Conservation (phyloP, 2,329 filamentous ascomycete species). For the Purpureocillium lavendulum region DNA sequence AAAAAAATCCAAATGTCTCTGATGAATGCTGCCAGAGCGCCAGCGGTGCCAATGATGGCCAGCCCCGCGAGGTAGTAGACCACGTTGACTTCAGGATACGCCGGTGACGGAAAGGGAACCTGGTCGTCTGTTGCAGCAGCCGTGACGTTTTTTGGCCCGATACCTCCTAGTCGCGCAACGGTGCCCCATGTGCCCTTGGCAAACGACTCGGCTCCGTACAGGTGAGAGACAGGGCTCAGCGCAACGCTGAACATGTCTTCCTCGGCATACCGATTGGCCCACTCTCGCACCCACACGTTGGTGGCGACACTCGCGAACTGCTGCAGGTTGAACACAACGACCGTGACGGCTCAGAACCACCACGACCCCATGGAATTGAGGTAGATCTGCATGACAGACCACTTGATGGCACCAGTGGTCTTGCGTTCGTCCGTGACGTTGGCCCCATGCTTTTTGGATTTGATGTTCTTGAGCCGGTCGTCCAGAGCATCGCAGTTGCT, state of each 20-base stretch:
- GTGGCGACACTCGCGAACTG: conserved; percentile 82
- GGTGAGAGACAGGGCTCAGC: conserved; percentile 11
- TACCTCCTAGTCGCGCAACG: conserved; percentile 28
- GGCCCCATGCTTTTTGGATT: conserved; percentile 37
- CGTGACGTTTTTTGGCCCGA: background rate
- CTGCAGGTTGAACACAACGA: conserved; percentile 68
- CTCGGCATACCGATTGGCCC: conserved; percentile 79
- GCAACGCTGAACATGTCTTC: conserved; percentile 23
- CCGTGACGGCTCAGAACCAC: conserved; percentile 84
- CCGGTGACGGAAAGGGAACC: conserved; percentile 11
- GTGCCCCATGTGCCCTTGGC: conserved; percentile 25
- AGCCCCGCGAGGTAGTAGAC: conserved; percentile 80
- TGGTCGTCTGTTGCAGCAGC: conserved; percentile 7
- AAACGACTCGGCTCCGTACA: conserved; percentile 17
- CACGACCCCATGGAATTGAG: conserved; percentile 86
- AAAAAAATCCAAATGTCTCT: conserved; percentile 87
- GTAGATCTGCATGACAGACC: conserved; percentile 79
- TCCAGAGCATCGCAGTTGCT: conserved; percentile 37
- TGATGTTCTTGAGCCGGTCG: conserved; percentile 37
- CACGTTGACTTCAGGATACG: conserved; percentile 58
- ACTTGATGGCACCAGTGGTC: conserved; percentile 78
- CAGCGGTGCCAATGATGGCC: conserved; percentile 67
- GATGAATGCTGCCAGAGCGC: conserved; percentile 72
- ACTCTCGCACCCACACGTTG: conserved; percentile 90
- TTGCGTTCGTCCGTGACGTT: conserved; percentile 66